Evolutionary conservation across 306 rosid genomes (phyloP).

Genomic region (Prunus padus): DNA sequence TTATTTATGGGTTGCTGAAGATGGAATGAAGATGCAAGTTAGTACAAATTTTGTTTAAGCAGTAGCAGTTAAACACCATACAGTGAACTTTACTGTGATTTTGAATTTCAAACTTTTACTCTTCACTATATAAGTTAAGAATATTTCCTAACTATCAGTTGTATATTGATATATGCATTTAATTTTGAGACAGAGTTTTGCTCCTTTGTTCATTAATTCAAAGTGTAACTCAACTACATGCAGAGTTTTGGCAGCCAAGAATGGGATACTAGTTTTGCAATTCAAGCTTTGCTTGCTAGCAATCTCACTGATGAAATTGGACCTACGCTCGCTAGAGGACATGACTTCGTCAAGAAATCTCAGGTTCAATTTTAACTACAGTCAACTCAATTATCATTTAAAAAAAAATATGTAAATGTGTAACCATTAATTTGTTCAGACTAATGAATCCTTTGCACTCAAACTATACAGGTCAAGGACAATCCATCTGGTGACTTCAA

Average conservation of each 20-base stretch:
- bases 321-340: slow-evolving; percentile 49
- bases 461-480: slow-evolving; percentile 41
- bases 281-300: slow-evolving; percentile 61
- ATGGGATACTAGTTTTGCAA: slow-evolving; percentile 57
- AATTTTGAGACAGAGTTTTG: too few relatives aligned
- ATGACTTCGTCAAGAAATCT: slow-evolving; percentile 61
- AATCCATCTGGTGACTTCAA: slow-evolving; percentile 46
- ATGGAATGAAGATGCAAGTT: slow-evolving; percentile 77
- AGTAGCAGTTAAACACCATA: background rate
- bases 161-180: too few relatives aligned
- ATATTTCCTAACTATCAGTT: background rate
- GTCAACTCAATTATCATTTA: background rate
- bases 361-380: slow-evolving; percentile 32
- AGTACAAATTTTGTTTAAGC: background rate
- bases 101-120: background rate
- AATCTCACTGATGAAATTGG: slow-evolving; percentile 46
- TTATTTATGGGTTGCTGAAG: slow-evolving; percentile 71
- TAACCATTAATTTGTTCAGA: too few relatives aligned
- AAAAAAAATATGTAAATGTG: background rate
- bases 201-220: too few relatives aligned
- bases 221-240: background rate
- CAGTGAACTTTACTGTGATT: background rate
- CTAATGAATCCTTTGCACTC: too few relatives aligned
- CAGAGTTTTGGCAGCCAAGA: slow-evolving; percentile 59
- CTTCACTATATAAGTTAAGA: too few relatives aligned